Conservation (phyloP, 2,329 filamentous ascomycete genomes). For the Amauroascus niger region DNA sequence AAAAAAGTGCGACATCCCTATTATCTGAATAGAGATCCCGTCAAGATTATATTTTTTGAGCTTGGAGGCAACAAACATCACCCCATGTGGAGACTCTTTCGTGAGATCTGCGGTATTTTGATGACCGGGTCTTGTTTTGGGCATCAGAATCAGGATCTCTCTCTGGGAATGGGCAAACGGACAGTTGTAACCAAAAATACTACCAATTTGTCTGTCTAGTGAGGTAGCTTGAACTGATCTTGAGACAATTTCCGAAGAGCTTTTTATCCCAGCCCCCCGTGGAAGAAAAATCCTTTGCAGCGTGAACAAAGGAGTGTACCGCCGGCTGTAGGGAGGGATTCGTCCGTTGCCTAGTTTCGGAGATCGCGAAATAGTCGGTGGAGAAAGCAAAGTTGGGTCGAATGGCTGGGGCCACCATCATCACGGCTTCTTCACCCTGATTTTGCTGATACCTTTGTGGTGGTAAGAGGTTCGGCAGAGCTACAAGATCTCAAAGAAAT, state of each 20-base stretch:
- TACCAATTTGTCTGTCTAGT: too few species aligned
- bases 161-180: not conserved
- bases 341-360: not conserved
- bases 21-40: too few species aligned
- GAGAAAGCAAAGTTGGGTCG: not conserved
- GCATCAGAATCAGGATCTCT: not conserved
- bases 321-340: too few species aligned
- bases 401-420: not conserved
- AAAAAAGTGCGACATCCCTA: not conserved
- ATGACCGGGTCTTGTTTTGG: not conserved
- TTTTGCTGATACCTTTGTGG: too few species aligned
- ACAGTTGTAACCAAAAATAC: too few species aligned
- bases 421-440: too few species aligned
- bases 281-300: not conserved
- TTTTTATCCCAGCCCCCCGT: not conserved
- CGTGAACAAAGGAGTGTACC: not conserved
- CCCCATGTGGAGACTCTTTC: not conserved
- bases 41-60: not conserved
- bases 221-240: too few species aligned
- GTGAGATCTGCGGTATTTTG: constrained; percentile 2
- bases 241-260: too few species aligned
- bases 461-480: too few species aligned
- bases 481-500: too few species aligned
- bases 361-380: not conserved
- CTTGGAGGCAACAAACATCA: not conserved